phyloP scores from a whole-genome alignment of 2,329 filamentous ascomycete species.

The Graphilbum ipis-grandicollis region DNA sequence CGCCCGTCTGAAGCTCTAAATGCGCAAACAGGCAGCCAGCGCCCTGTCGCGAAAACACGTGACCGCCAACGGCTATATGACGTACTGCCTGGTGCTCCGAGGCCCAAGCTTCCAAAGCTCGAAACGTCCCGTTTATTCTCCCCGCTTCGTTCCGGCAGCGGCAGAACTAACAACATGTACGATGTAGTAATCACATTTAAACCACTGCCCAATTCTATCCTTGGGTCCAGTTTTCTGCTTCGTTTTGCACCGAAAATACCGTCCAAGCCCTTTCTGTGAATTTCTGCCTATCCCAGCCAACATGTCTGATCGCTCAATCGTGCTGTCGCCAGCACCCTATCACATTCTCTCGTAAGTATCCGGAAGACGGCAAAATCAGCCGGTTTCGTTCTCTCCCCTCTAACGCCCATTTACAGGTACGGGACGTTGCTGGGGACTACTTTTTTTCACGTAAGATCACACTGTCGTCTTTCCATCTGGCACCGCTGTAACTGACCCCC shows the following conservation, averaged over 20 bases:
- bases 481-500: background rate
- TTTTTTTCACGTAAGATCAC: constrained; percentile 57
- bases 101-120: background rate
- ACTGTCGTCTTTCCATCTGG: background rate
- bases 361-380: too few relatives aligned
- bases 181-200: too few relatives aligned
- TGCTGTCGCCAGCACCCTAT: constrained; percentile 53
- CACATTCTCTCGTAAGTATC: constrained; percentile 52
- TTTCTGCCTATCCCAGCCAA: too few relatives aligned
- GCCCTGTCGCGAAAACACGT: constrained; percentile 8
- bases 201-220: too few relatives aligned
- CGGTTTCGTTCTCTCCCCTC: too few relatives aligned
- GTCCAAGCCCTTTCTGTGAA: too few relatives aligned
- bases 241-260: too few relatives aligned
- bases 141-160: too few relatives aligned
- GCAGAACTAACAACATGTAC: too few relatives aligned
- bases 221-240: too few relatives aligned
- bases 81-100: background rate
- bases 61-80: background rate
- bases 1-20: too few relatives aligned
- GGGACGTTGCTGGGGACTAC: constrained; percentile 75
- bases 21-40: constrained; percentile 4
- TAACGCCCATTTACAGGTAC: constrained; percentile 38
- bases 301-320: constrained; percentile 28
- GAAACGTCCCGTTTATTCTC: too few relatives aligned